Conservation (phyloP, 495 filamentous ascomycete genomes). For the Beverwykella pulmonaria region DNA sequence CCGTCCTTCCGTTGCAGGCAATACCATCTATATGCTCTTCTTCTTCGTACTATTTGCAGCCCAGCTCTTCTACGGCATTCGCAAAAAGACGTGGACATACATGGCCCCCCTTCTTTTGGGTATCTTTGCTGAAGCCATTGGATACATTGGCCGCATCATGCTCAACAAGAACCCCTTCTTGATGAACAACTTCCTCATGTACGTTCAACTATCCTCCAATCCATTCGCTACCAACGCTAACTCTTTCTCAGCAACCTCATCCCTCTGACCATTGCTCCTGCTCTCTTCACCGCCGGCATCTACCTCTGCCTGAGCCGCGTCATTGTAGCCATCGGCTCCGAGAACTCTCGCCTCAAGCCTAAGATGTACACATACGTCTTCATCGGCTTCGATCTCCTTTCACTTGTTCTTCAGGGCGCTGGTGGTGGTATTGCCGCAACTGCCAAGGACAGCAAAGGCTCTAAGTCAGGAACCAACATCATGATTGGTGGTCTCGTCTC, state of each 20-base stretch:
- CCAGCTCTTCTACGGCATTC: slow-evolving; percentile 46
- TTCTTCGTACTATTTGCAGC: slow-evolving; percentile 46
- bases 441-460: slow-evolving; percentile 47
- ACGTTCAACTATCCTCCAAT: slow-evolving; percentile 8
- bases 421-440: slow-evolving; percentile 64
- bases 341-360: slow-evolving; percentile 64
- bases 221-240: slow-evolving; percentile 1
- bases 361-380: slow-evolving; percentile 58
- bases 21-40: slow-evolving; percentile 45
- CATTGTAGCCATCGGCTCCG: slow-evolving; percentile 60
- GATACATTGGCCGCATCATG: slow-evolving; percentile 50
- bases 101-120: slow-evolving; percentile 46
- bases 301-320: slow-evolving; percentile 67
- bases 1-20: slow-evolving; percentile 47
- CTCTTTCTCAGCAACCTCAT: slow-evolving; percentile 54
- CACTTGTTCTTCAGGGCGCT: slow-evolving; percentile 63
- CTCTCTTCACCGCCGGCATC: slow-evolving; percentile 65
- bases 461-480: slow-evolving; percentile 58
- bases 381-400: slow-evolving; percentile 64
- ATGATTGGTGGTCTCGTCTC: slow-evolving; percentile 67
- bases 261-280: slow-evolving; percentile 65
- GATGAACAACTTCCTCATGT: slow-evolving; percentile 44
- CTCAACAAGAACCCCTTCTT: slow-evolving; percentile 47
- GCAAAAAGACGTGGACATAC: slow-evolving; percentile 52
- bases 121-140: slow-evolving; percentile 47